phyloP scores from a whole-genome alignment of 2,329 filamentous ascomycete species.

The Paramyrothecium sp. region DNA sequence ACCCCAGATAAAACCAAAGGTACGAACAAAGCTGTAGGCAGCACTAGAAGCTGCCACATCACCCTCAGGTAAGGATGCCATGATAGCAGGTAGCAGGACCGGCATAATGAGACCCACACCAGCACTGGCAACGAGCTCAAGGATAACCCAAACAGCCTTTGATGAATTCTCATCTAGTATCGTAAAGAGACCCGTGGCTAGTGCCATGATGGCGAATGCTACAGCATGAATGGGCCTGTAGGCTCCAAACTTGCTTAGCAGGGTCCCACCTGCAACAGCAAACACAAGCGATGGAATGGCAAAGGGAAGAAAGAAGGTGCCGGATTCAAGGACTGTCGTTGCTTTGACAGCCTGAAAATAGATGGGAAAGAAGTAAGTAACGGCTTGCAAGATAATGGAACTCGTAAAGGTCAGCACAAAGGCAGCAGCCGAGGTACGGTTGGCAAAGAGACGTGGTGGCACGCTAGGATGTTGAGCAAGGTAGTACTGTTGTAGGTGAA shows the following conservation, averaged over 20 bases:
- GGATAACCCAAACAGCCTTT: conserved; percentile 29
- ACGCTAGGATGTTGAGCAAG: conserved; percentile 13
- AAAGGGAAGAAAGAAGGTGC: conserved; percentile 22
- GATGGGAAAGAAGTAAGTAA: conserved; percentile 35
- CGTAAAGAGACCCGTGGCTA: conserved; percentile 36
- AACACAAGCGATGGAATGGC: conserved; percentile 17
- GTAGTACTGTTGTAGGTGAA: conserved; percentile 9
- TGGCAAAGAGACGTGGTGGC: conserved; percentile 39
- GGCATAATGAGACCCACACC: background rate
- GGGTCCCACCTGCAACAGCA: conserved; percentile 11
- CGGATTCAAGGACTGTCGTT: conserved; percentile 21
- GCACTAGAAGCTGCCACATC: background rate
- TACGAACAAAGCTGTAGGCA: background rate
- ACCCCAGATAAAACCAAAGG: conserved; percentile 2
- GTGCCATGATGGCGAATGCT: conserved; percentile 19
- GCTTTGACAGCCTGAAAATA: conserved; percentile 40
- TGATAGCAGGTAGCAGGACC: background rate
- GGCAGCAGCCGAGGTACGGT: conserved; percentile 28
- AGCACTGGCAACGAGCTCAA: conserved; percentile 24
- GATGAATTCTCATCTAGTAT: conserved; percentile 27
- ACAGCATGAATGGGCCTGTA: conserved; percentile 26
- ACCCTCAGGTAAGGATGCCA: background rate
- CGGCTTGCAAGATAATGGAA: conserved; percentile 17
- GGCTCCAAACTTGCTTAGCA: conserved; percentile 21
- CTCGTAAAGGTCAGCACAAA: conserved; percentile 5